A percentile compares a stretch with the other conserved stretches of the same genome.
These are phyloP conservation scores for Anthoceros angustus DNA, from an alignment of 225 moss, liverwort and hornwort genomes.

Conservation along the genomic window DNA sequence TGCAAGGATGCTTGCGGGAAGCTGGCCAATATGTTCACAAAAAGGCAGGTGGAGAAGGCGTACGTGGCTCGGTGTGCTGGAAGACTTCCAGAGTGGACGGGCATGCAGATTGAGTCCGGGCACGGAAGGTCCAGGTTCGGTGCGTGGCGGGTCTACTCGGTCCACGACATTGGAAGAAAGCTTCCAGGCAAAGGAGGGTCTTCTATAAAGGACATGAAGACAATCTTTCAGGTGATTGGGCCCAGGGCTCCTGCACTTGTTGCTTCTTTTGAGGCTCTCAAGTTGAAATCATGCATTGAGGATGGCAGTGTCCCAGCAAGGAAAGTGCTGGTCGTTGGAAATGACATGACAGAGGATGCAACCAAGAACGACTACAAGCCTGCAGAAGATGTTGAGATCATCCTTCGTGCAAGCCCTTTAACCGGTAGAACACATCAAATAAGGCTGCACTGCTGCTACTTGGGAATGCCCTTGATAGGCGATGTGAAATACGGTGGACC, in stretches of 20 bases:
- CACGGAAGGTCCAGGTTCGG: constrained; percentile 91
- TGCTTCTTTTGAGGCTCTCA: constrained; percentile 4
- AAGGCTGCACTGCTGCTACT: constrained; percentile 74
- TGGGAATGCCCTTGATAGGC: constrained; percentile 65
- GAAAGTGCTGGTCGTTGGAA: too few relatives aligned
- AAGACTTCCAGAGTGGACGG: constrained; percentile 33
- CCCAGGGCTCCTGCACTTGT: constrained; percentile 12
- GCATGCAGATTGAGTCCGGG: constrained; percentile 49
- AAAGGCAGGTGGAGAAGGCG: constrained; percentile 65
- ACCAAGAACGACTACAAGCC: constrained; percentile 2
- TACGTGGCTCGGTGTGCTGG: constrained; percentile 68
- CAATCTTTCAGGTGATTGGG: constrained; percentile 37
- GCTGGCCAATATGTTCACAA: constrained; percentile 59
- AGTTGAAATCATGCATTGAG: neutral
- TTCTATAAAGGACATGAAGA: constrained; percentile 63
- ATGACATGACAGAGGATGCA: neutral
- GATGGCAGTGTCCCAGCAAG: neutral
- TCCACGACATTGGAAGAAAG: constrained; percentile 52
- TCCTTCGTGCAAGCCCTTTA: constrained; percentile 70
- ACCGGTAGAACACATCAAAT: constrained; percentile 98
- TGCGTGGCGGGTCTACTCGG: constrained; percentile 89
- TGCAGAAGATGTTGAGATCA: constrained; percentile 18
- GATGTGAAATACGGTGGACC: constrained; percentile 93
- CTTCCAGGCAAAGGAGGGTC: constrained; percentile 54
- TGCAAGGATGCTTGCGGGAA: constrained; percentile 56